Base-by-base conservation (phyloP, 768 basidiomycete species). In the Psilocybe subaeruginosa region DNA sequence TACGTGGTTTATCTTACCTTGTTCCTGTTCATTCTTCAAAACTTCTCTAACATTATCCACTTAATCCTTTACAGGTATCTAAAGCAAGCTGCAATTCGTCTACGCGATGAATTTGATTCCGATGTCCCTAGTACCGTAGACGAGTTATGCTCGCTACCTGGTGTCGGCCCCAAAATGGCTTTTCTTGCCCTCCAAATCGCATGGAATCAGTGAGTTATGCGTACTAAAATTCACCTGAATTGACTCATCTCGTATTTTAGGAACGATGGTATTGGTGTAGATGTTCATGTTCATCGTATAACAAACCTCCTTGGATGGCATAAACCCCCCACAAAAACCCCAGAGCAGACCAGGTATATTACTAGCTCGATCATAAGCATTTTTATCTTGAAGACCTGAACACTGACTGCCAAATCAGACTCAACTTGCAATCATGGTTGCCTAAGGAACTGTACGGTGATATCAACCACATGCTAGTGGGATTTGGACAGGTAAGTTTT, bases 81-180 rank as follows among this genome's bases (percentile, higher is more conserved):
- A 63, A 89, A 89, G 68, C 82, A 87, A 68, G 83, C 93, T 0
- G 91, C 95, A 0, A 77, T 83, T 60, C 80, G 78, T 47, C 78
- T 97, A 8, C 77, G 81, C 16, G 89, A 93, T 59, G 82, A 89
- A 0, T 93, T 93, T 61, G 82, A 83, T 48, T 89, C 89, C 2
- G 95, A 98, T 62, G 89, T 99, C 0, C 97, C 97, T 0, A 87
- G 90, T 70, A 95, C 93, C 0, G 86, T 90, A 3, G 95, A 95
- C 39, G 93, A 92, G 43, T 78, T 99, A 8, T 93, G 94, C 66
- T 90, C 90, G 4, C 75, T 99, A 11, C 88, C 88, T 1, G 97
- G 97, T 0, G 95, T 98, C 0, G 97, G 97, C 0, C 97, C 95
- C 0, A 99, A 99, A 74, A 97, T 99, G 95, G 93, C 93, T 0